Evolutionary conservation across 1,284 basidiomycete genomes (phyloP), one percentile per base, ranked within the genome.

Genomic region (Athelia sp.): DNA sequence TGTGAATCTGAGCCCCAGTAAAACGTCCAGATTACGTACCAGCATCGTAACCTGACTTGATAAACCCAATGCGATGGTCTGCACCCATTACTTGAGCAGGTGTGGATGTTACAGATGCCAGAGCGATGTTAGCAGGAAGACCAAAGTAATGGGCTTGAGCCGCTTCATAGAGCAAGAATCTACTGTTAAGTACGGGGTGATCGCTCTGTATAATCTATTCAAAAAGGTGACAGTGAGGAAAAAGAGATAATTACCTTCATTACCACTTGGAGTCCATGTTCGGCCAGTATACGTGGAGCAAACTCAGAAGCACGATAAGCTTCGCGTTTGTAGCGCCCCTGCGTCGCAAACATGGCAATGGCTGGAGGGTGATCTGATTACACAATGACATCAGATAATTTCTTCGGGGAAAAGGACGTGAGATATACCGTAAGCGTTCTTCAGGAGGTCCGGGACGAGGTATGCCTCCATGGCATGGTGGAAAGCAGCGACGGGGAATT

Each of bases 91-190:
- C 76, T 34, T 74, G 76, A 1, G 93, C 92, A 1, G 93, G 84
- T 11, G 84, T 87, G 1, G 85, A 81, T 0, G 84, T 96, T 15
- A 96, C 85, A 2, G 89, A 74, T 3, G 83, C 74, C 10, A 93
- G 66, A 4, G 87, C 85, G 23, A 84, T 64, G 54, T 84, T 72
- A 11, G 69, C 64, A 1, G 78, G 64, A 34, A 87, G 68, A 10
- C 83, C 82, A 56, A 82, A 95, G 62, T 87, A 87, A 60, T 93
- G 84, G 1, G 88, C 91, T 63, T 94, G 90, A 50, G 91, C 89
- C 0, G 93, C 93, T 66, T 97, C 93, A 60, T 84, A 85, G 2
- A 93, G 63, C 10, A 97, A 71, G 61, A 84, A 82, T 4, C 93
- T 78, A 26, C 87, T 89, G 62, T 95, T 84, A 17, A 93, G 54